phyloP scores from a whole-genome alignment of 768 basidiomycete genomes.

The Leccinum arenicola region DNA sequence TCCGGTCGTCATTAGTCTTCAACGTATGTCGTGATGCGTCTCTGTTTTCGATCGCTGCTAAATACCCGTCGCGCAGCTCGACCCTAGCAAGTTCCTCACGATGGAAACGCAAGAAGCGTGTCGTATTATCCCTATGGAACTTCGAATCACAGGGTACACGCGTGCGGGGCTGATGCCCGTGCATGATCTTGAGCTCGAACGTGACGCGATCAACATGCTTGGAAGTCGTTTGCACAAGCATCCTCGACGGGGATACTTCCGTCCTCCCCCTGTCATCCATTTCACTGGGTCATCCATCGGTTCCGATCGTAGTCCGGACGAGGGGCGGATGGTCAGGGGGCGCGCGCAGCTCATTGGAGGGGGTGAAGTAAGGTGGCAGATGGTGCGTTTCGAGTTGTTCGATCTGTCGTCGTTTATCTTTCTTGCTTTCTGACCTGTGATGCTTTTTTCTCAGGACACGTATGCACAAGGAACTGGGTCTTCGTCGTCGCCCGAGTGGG shows the following conservation, averaged over 20 bases:
- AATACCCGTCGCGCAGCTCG: constrained; percentile 16
- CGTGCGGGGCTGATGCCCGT: constrained; percentile 24
- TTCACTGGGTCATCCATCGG: constrained; percentile 45
- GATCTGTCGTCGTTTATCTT: not conserved
- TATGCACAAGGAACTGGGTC: constrained; percentile 24
- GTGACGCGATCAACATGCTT: constrained; percentile 17
- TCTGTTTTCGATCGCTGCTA: not conserved
- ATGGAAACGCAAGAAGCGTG: constrained; percentile 41
- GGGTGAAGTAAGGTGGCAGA: constrained; percentile 43
- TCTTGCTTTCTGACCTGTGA: constrained; percentile 3
- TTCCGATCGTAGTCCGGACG: constrained; percentile 32
- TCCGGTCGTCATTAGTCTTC: constrained; percentile 13
- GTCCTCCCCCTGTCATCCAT: constrained; percentile 48
- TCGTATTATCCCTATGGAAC: constrained; percentile 50
- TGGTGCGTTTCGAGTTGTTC: constrained; percentile 33
- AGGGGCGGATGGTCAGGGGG: constrained; percentile 38
- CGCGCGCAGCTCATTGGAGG: constrained; percentile 44
- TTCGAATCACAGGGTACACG: constrained; percentile 41
- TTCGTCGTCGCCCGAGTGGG: constrained; percentile 44
- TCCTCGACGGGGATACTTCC: constrained; percentile 16
- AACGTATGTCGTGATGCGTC: constrained; percentile 12
- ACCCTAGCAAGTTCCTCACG: constrained; percentile 29
- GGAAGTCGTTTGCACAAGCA: not conserved
- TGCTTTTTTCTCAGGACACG: constrained; percentile 13
- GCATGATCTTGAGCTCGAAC: constrained; percentile 3